Evolutionary conservation across 257 asterid species (phyloP), one percentile per base, ranked within the genome.

Genomic region (Paraleonurus japonicus): DNA sequence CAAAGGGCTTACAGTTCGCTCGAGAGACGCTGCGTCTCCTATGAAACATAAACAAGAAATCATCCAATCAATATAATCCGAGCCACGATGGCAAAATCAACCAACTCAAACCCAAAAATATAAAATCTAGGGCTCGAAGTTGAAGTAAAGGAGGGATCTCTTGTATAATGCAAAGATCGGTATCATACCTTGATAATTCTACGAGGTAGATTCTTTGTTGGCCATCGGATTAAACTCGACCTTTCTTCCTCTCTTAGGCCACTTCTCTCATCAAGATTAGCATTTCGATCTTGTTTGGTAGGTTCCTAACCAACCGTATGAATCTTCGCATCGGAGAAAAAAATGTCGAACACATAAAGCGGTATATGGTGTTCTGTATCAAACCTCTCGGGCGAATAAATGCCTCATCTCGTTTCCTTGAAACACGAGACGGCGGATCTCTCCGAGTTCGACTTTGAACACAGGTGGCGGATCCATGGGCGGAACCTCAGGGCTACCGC

Each of bases 1-100:
- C 26, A 23, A 24, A 59, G 50, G 60, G 24, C 37, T 63, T 79
- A 94, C 99, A 98, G 99, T 75, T 95, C 98, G 83, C 99, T 92
- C 43, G 92, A 92, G 76, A 92, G 99, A n/a, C 99, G 96, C 82
- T 95, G 98, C 69, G 98, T 94, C 81, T 94, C 99, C 99, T 94
- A 75, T 50, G 8, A 79, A 47, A 65, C 26, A 39, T 35, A 54
- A 59, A 67, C 22, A 35, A 17, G 63, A 58, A 74, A 45, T 19
- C 69, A 30, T 17, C 39, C 73, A 24, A 75, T 24, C 61, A 75
- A 65, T 13, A 79, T 26, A 60, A 65, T 43, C 62, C 17, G 7
- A 72, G 48, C 60, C 0, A 54, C 66, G 32, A 55, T 13, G 35
- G 33, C 63, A 54, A 72, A 75, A 48, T 23, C 62, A 70, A 30